Evolutionary conservation across 257 asterid genomes (phyloP).

Genomic region (Eucommia ulmoides): DNA sequence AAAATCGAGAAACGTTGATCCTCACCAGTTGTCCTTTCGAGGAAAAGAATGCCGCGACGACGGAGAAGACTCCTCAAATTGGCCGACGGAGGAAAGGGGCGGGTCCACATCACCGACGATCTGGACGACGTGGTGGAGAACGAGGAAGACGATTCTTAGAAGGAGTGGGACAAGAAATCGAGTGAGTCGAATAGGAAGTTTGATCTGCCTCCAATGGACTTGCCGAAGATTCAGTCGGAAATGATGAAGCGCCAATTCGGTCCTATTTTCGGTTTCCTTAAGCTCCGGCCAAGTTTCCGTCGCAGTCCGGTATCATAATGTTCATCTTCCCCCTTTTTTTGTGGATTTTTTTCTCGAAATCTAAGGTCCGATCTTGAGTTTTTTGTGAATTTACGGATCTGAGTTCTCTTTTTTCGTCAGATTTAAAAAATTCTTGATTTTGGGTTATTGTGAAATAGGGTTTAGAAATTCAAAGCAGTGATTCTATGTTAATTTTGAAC

Average conservation of each 20-base stretch:
- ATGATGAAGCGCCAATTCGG: conserved; percentile 63
- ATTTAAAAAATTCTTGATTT: no score
- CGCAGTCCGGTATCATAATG: conserved; percentile 79
- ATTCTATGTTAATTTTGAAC: no score
- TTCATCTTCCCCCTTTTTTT: no score
- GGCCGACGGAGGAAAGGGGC: conserved; percentile 33
- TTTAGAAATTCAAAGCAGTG: no score
- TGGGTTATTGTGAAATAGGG: no score
- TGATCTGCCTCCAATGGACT: conserved; percentile 62
- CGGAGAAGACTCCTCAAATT: conserved; percentile 16
- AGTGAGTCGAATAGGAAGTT: conserved; percentile 23
- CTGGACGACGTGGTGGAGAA: conserved; percentile 75
- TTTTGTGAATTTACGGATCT: no score
- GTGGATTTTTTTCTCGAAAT: no score
- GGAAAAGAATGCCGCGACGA: no score
- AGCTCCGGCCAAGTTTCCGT: conserved; percentile 63
- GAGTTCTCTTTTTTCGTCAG: no score
- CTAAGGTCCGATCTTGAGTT: no score
- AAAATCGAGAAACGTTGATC: no score
- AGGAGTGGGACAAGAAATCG: conserved; percentile 61
- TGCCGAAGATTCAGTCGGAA: conserved; percentile 46
- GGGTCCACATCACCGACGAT: conserved; percentile 71
- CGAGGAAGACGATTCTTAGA: conserved; percentile 82
- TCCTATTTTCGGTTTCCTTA: conserved; percentile 78
- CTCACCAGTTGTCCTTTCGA: no score